phyloP scores from a whole-genome alignment of 176 grass and related monocot genomes.

The Oryza brachyantha region DNA sequence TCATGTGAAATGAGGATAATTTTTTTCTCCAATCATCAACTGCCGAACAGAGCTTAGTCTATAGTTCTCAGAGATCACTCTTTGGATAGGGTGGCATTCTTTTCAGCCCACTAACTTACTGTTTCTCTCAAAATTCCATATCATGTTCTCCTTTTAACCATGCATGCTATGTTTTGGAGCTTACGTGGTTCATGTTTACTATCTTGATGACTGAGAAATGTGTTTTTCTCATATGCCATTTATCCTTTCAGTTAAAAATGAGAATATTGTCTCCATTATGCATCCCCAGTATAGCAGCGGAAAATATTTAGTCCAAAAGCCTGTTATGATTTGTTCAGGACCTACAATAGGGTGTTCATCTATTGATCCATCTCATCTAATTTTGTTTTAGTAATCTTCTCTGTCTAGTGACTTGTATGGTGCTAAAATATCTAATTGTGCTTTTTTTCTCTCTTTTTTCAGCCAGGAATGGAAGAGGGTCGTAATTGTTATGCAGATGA shows the following conservation, averaged over 20 bases:
- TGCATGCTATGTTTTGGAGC: neutral
- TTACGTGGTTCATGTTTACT: neutral
- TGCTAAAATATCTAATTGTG: neutral
- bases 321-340: neutral
- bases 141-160: neutral
- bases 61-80: neutral
- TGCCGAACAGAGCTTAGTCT: too few species aligned
- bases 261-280: neutral
- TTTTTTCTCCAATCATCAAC: too few species aligned
- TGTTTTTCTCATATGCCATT: neutral
- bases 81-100: neutral
- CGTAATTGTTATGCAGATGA: conserved; percentile 92
- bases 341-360: neutral
- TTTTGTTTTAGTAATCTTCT: neutral
- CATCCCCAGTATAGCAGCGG: neutral
- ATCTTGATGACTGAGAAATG: neutral
- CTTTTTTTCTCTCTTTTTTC: conserved; percentile 10
- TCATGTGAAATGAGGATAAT: too few species aligned
- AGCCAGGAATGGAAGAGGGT: conserved; percentile 77
- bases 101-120: neutral
- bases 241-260: neutral
- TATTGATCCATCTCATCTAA: too few species aligned
- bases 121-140: neutral
- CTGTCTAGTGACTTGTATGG: neutral
- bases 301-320: neutral